These are phyloP conservation scores for Geosmithia putterillii DNA, from an alignment of 2,329 filamentous ascomycete species.

Conservation along the genomic window DNA sequence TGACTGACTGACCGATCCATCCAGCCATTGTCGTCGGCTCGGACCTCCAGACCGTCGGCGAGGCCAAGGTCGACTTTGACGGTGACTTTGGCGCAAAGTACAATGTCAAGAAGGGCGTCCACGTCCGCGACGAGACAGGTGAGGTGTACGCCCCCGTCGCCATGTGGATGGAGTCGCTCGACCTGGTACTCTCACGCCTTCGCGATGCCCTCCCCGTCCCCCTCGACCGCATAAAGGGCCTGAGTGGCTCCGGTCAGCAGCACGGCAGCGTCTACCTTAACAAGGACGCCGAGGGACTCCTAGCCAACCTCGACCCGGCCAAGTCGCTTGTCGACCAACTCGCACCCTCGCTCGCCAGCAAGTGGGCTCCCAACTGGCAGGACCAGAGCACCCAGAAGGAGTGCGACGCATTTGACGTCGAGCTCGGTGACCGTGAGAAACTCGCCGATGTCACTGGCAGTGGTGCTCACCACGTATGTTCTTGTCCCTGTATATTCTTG, in stretches of 20 bases:
- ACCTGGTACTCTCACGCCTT: slow-evolving; percentile 69
- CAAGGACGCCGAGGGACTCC: slow-evolving; percentile 49
- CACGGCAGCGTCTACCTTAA: slow-evolving; percentile 97
- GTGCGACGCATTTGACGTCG: slow-evolving; percentile 75
- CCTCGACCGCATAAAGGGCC: slow-evolving; percentile 61
- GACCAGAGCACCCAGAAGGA: slow-evolving; percentile 89
- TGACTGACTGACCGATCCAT: neutral
- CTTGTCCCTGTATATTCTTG: slow-evolving; percentile 3
- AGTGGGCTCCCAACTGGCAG: slow-evolving; percentile 93
- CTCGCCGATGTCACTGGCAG: slow-evolving; percentile 79
- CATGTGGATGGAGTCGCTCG: slow-evolving; percentile 88
- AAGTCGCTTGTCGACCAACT: slow-evolving; percentile 63
- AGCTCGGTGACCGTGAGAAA: slow-evolving; percentile 51
- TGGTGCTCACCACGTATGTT: slow-evolving; percentile 77
- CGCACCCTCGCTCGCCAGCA: slow-evolving; percentile 61
- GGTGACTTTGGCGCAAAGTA: slow-evolving; percentile 63
- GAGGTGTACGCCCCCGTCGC: slow-evolving; percentile 90
- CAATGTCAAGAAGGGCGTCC: slow-evolving; percentile 77
- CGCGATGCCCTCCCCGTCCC: slow-evolving; percentile 49
- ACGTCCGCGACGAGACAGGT: slow-evolving; percentile 66
- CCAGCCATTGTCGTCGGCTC: slow-evolving; percentile 74
- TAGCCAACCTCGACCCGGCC: slow-evolving; percentile 46
- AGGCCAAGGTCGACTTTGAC: slow-evolving; percentile 94
- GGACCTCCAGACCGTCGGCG: slow-evolving; percentile 64
- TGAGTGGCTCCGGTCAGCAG: slow-evolving; percentile 92